Evolutionary conservation across 495 filamentous ascomycete species (phyloP), one percentile per base, ranked within the genome.

Genomic region (Penicillium coprophilum): DNA sequence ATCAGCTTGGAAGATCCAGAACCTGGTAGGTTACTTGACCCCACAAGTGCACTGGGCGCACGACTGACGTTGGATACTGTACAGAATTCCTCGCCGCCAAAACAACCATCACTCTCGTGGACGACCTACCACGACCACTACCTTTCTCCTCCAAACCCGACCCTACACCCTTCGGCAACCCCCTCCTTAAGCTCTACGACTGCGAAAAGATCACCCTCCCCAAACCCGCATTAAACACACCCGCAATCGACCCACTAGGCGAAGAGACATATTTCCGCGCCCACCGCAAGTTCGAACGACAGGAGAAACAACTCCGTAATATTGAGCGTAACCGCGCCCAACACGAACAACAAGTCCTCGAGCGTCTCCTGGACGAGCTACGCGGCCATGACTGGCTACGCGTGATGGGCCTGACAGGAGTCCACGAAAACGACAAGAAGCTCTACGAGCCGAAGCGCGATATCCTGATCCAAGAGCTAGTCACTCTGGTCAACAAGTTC

Each of bases 341-440:
- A 72, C 92, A 97, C 78, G 91, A 97, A 65, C 90, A 91, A 60
- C 85, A 91, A 50, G 87, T 92, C 61, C 82, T 97, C 36, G 89
- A 94, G 50, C 82, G 92, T 8, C 77, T 96, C 36, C 81, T 97
- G 36, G 91, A 94, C 45, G 91, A 90, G 38, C 80, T 99, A 4
- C 86, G 88, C 65, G 85, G 92, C n/a, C 87, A 85, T 36, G 94
- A 97, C 66, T 99, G 94, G 94, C 77, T 97, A 53, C 87, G 89
- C 52, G 80, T 90, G 2, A 93, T 99, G 86, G 94, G 94, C n/a
- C 86, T 97, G 43, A 89, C 83, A 47, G 88, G 89, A 11, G 83
- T 92, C 21, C 91, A 91, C 9, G 93, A 95, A 59, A 80, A 80
- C 46, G 87, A 88, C 53, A 90, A 87, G 73, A 94, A 88, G 63